These are phyloP conservation scores for Aspergillus udagawae DNA, from an alignment of 2,329 filamentous ascomycete species.

Conservation along the genomic window DNA sequence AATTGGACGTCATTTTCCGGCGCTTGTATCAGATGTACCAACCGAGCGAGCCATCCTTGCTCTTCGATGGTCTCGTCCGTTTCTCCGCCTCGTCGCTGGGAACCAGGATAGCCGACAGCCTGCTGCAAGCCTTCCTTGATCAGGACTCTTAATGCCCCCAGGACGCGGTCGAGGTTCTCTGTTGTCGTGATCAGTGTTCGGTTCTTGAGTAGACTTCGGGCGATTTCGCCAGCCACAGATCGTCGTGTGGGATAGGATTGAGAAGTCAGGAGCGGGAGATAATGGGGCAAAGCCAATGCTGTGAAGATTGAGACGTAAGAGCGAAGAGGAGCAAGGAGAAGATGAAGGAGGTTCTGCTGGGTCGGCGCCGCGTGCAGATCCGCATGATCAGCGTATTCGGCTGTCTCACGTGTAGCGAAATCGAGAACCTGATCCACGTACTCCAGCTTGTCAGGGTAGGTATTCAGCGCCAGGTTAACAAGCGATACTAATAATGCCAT, in stretches of 20 bases:
- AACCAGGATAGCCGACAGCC: constrained; percentile 77
- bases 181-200: constrained; percentile 73
- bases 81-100: constrained; percentile 73
- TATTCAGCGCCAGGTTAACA: constrained; percentile 88
- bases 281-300: constrained; percentile 87
- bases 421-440: constrained; percentile 92
- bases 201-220: constrained; percentile 75
- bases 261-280: constrained; percentile 81
- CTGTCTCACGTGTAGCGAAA: constrained; percentile 81
- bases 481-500: constrained; percentile 92
- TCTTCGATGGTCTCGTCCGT: constrained; percentile 98
- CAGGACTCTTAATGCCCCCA: constrained; percentile 83
- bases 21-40: constrained; percentile 81
- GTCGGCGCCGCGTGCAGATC: constrained; percentile 84
- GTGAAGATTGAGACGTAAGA: constrained; percentile 93
- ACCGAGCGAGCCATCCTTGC: constrained; percentile 91
- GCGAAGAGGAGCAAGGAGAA: constrained; percentile 86
- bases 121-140: constrained; percentile 89
- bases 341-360: constrained; percentile 82
- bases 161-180: constrained; percentile 78
- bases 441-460: constrained; percentile 87
- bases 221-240: constrained; percentile 85
- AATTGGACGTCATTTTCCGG: constrained; percentile 91
- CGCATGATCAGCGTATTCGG: constrained; percentile 88
- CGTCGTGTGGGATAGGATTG: constrained; percentile 91